A percentile compares a stretch with the other conserved stretches of the same genome.
Conservation (phyloP, 306 rosid species). For the Fragaria ananassa region DNA sequence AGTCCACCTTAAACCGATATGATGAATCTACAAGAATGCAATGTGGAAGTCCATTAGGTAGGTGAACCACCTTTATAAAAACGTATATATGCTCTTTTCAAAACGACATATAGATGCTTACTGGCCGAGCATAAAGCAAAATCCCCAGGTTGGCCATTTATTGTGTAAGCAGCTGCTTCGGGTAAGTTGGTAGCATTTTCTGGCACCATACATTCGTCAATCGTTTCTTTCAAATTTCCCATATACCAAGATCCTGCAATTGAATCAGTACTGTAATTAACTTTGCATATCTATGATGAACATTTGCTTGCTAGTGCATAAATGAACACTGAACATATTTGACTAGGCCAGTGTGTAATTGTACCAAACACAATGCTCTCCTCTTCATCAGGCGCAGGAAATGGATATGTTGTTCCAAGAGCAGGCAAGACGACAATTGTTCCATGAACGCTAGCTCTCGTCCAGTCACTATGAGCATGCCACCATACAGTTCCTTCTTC, state of each 20-base stretch:
- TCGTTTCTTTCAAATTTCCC: neutral
- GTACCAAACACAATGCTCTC: constrained; percentile 12
- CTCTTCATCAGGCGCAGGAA: constrained; percentile 8
- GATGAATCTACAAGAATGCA: neutral
- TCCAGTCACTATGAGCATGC: constrained; percentile 5
- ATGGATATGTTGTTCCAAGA: neutral
- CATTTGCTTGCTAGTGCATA: neutral
- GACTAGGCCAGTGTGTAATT: neutral
- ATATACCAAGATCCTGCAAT: constrained; percentile 14
- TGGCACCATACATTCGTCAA: constrained; percentile 2
- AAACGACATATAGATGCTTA: neutral
- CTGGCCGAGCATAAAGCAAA: neutral
- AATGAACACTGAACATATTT: neutral
- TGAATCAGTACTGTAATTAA: neutral
- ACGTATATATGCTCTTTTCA: neutral
- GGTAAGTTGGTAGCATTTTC: neutral
- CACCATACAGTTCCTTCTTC: neutral
- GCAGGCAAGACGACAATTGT: constrained; percentile 12
- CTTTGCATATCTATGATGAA: neutral
- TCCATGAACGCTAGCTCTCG: constrained; percentile 13
- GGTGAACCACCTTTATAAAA: neutral
- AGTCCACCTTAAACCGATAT: constrained; percentile 5
- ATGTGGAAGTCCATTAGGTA: neutral
- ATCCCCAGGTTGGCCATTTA: constrained; percentile 22
- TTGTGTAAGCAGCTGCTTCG: neutral